Conservation (phyloP, 495 filamentous ascomycete genomes). For the Rostrohypoxylon terebratum region DNA sequence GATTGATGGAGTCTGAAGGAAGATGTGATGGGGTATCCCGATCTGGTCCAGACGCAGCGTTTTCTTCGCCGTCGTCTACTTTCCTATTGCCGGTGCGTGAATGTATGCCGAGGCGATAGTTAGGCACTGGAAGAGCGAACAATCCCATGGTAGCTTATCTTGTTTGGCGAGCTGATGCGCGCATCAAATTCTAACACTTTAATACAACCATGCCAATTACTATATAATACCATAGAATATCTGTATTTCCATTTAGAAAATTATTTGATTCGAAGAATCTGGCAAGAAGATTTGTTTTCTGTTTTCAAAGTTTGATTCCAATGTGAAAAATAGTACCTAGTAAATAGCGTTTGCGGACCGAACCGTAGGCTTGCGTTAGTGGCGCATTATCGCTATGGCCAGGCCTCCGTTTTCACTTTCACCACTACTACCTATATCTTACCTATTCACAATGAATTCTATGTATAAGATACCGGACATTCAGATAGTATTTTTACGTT, state of each 20-base stretch:
- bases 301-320: slow-evolving; percentile 2
- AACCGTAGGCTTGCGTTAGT: slow-evolving; percentile 32
- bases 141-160: slow-evolving; percentile 31
- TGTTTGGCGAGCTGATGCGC: neutral
- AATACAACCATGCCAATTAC: neutral
- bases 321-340: neutral
- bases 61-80: slow-evolving; percentile 6
- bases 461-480: no score
- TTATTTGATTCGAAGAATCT: neutral
- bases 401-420: neutral
- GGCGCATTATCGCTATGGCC: neutral
- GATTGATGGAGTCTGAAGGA: slow-evolving; percentile 57
- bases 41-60: slow-evolving; percentile 17
- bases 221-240: neutral
- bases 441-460: no score
- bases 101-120: slow-evolving; percentile 44
- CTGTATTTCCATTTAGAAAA: neutral
- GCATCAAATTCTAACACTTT: neutral
- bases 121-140: slow-evolving; percentile 45
- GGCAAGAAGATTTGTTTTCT: neutral
- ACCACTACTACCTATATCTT: neutral
- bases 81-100: slow-evolving; percentile 23
- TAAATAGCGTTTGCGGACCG: slow-evolving; percentile 23
- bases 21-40: slow-evolving; percentile 27
- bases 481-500: no score